Base-by-base conservation (phyloP, 306 rosid genomes). In the Chamaecrista fasciculata region DNA sequence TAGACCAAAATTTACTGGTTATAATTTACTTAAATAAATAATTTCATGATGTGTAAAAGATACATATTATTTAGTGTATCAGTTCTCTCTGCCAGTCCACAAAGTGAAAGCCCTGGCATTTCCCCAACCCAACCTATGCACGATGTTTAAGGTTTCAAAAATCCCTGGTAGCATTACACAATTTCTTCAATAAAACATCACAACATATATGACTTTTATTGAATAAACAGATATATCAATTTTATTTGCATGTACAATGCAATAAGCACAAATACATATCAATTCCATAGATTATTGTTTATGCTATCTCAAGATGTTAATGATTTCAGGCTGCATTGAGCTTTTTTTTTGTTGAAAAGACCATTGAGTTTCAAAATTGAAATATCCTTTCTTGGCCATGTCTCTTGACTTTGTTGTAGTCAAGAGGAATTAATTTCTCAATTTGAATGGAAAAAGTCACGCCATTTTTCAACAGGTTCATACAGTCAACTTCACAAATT, bases 1-100 rank as follows among this genome's bases (percentile, higher is more conserved):
- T n/a, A 71, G 36, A 70, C 67, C 43, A 59, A 65, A 23, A 43
- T 11, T 58, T 53, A 71, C 58, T 15, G 26, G 47, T 29, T 40
- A 11, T 49, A 71, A 52, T 43, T 53, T 46, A 21, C 63, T 37
- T 16, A 25, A 59, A 69, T 11, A 56, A 55, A 61, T 34, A 18
- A 46, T 50, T 73, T 26, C 43, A 19, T 6, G 62, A 74, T 56
- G 62, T 2, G 2, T 55, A 5, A 15, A 52, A 15, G 34, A 2
- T n/a, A 56, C 6, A 28, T 56, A 18, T 12, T 56, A 18, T 12
- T 12, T 15, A 6, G 6, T 29, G 14, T 56, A 28, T 52, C 25
- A 12, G 7, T 56, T 56, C 62, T 26, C 40, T n/a, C 20, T 6
- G 4, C 59, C 37, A 55, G 37, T 26, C 37, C 39, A 55, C 62